Percentiles rank a stretch among this genome's conserved stretches.
Evolutionary conservation across 306 rosid species (phyloP).

Genomic region (Vigna mungo): DNA sequence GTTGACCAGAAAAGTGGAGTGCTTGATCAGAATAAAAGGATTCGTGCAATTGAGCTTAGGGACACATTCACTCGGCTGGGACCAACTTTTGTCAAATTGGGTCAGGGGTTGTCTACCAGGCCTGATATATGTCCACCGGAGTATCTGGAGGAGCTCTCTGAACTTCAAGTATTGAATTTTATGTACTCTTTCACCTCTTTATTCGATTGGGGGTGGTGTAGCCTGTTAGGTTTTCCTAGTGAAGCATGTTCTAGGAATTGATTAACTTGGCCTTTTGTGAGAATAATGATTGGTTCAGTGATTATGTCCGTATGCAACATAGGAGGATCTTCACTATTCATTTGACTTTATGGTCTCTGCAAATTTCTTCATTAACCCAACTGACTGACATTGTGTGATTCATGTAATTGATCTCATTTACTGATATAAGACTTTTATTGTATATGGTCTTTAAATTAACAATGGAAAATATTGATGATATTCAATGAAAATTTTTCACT

Average conservation of each 20-base stretch:
- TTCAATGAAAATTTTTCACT: conserved; percentile 14
- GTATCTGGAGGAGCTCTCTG: conserved; percentile 87
- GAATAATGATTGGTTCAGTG: conserved; percentile 28
- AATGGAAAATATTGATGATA: conserved; percentile 12
- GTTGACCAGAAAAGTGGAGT: conserved; percentile 72
- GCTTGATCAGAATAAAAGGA: conserved; percentile 64
- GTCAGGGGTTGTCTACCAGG: conserved; percentile 93
- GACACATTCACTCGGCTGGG: conserved; percentile 72
- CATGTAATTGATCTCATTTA: not conserved
- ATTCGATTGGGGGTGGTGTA: conserved; percentile 25
- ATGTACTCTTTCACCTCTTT: conserved; percentile 32
- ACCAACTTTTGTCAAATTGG: conserved; percentile 97
- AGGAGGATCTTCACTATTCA: not conserved
- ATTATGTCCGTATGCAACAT: conserved; percentile 20
- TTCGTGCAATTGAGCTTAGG: conserved; percentile 79
- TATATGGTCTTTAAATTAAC: not conserved
- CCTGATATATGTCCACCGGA: conserved; percentile 93
- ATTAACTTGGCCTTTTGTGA: conserved; percentile 7
- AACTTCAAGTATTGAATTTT: conserved; percentile 70
- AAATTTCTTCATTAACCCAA: not conserved
- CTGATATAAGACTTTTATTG: not conserved
- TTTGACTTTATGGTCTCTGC: not conserved
- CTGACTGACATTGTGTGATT: not conserved
- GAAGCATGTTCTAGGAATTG: conserved; percentile 20
- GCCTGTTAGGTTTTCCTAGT: not conserved